A percentile compares a stretch with the other conserved stretches of the same genome.
These are phyloP conservation scores for Incumbomyces lentus DNA, from an alignment of 2,329 filamentous ascomycete species.

Conservation along the genomic window DNA sequence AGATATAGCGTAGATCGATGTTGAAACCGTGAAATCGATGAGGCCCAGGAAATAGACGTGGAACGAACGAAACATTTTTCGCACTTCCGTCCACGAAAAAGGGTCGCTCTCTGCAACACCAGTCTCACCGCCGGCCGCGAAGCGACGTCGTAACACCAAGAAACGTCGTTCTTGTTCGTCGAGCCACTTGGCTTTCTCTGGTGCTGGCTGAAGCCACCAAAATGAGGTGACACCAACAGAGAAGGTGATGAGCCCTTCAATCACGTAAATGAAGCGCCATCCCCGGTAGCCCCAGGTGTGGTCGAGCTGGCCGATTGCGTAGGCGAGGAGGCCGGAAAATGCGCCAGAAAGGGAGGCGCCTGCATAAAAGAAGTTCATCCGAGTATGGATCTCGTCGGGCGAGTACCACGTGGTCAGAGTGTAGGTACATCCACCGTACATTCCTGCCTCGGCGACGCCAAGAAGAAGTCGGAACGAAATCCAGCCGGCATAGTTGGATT, in stretches of 20 bases:
- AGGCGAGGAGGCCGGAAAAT: constrained; percentile 22
- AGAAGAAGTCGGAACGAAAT: constrained; percentile 37
- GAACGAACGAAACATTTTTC: neutral
- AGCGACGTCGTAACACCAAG: constrained; percentile 9
- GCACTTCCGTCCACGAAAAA: neutral
- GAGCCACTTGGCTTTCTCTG: constrained; percentile 12
- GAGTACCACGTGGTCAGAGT: constrained; percentile 11
- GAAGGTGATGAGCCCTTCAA: constrained; percentile 29
- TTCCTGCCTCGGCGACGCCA: constrained; percentile 29
- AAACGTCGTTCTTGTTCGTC: constrained; percentile 14
- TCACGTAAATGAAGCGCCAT: constrained; percentile 10
- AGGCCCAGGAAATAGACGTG: constrained; percentile 1
- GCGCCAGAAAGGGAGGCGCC: constrained; percentile 2
- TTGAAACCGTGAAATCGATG: neutral
- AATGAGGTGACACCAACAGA: constrained; percentile 31
- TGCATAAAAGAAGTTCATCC: constrained; percentile 11
- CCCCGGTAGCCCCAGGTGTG: constrained; percentile 5
- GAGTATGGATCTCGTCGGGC: constrained; percentile 7
- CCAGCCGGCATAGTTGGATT: constrained; percentile 35
- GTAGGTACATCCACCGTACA: constrained; percentile 28
- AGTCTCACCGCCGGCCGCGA: constrained; percentile 13
- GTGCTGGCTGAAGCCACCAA: constrained; percentile 20
- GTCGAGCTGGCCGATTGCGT: constrained; percentile 7
- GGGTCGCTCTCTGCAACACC: constrained; percentile 13
- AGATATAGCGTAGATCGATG: constrained; percentile 18